Base-by-base conservation (phyloP, 768 basidiomycete species). In the Cyathus striatus region DNA sequence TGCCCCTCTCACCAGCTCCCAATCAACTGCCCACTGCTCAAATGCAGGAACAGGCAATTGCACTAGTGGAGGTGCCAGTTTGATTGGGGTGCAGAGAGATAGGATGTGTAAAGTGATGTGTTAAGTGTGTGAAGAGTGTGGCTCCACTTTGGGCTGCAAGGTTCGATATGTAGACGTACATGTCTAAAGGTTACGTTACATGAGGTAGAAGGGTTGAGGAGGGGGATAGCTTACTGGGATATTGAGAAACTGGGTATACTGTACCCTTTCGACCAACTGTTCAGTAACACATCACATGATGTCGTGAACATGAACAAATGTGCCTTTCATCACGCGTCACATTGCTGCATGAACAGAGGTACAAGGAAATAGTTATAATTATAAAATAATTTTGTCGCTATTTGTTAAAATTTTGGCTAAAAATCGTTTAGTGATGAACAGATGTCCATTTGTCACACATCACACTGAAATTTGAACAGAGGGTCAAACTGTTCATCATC, bases 121-220 rank as follows among this genome's bases (percentile, higher is more conserved):
- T 84, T 68, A 17, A 76, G 70, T 90, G 87, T 17, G 81, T 78
- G 70, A 97, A 96, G 41, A 93, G 79, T 0, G 90, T 86, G 2
- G 90, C 88, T 2, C 96, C 95, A 0, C 86, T 91, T 61, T 95
- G 93, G 2, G 90, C 83, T 1, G 89, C 86, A 34, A 91, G 76
- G 49, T 94, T 88, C 40, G 79, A 83, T 34, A 96, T 79, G 55
- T 94, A 86, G 3, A 95, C 76, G 44, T 83, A 78, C 4, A 51
- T 46, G 0, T 54, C 53, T 41, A 7, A 37, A 10, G 16, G n/a
- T 10, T 16, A 30, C 2, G 17, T 4, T 6, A 38, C 39, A 42
- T 40, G 38, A 26, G 22, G 44, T 20, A 21, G 42, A 9, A 2
- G 16, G 23, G 17, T 38, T 40, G 16, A 9, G 23, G 35, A 6